Percentiles rank a stretch among this genome's conserved stretches.
These are phyloP conservation scores for Zalaria obscura DNA, from an alignment of 2,329 filamentous ascomycete species.

Conservation along the genomic window DNA sequence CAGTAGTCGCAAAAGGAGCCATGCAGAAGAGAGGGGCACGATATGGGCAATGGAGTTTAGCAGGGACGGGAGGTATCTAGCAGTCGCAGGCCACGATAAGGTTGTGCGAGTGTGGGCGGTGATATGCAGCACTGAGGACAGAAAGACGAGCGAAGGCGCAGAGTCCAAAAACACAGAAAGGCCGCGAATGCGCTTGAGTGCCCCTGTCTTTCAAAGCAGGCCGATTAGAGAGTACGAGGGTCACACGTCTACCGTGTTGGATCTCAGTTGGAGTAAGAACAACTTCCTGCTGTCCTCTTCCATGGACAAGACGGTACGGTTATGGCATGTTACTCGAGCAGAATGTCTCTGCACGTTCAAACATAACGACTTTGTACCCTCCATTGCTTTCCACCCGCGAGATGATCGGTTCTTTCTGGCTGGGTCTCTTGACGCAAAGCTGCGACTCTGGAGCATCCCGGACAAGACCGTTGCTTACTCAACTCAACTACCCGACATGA, in stretches of 20 bases:
- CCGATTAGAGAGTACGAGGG: conserved; percentile 69
- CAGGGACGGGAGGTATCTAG: conserved; percentile 77
- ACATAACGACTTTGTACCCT: conserved; percentile 89
- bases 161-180: conserved; percentile 1
- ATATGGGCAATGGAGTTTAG: conserved; percentile 93
- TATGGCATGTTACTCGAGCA: conserved; percentile 78
- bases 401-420: conserved; percentile 96
- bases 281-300: conserved; percentile 91
- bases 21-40: conserved; percentile 32
- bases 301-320: conserved; percentile 91
- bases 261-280: conserved; percentile 98
- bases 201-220: conserved; percentile 75
- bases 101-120: conserved; percentile 82
- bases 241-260: conserved; percentile 74
- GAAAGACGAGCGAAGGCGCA: conserved; percentile 34
- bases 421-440: conserved; percentile 74
- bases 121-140: conserved; percentile 67
- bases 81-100: conserved; percentile 80
- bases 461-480: conserved; percentile 86
- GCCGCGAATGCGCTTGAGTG: conserved; percentile 49
- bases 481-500: conserved; percentile 65
- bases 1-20: conserved; percentile 1
- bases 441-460: conserved; percentile 91
- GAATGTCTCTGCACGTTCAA: conserved; percentile 91
- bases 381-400: conserved; percentile 82